Conservation (phyloP, 306 rosid genomes). For the Alnus rubra region DNA sequence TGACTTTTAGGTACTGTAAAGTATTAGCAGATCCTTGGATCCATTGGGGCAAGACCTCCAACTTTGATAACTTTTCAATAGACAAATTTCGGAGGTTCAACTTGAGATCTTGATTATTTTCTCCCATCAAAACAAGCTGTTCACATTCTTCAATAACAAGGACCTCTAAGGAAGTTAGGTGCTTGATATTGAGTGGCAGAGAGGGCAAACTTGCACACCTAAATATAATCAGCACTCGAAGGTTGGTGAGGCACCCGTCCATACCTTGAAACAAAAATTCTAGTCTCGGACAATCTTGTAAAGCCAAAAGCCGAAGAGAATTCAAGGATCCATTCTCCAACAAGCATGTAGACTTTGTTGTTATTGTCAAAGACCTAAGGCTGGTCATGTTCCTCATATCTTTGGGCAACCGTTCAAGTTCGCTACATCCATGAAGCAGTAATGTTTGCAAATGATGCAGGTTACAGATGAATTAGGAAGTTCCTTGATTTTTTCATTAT, state of each 20-base stretch:
- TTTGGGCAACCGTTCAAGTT: conserved; percentile 33
- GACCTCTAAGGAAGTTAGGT: conserved; percentile 23
- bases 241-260: neutral
- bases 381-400: conserved; percentile 20
- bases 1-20: neutral
- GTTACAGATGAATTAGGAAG: conserved; percentile 31
- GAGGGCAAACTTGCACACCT: neutral
- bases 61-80: neutral
- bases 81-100: neutral
- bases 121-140: conserved; percentile 7
- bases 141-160: neutral
- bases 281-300: conserved; percentile 16
- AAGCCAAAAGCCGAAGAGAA: conserved; percentile 15
- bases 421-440: conserved; percentile 8
- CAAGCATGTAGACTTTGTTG: conserved; percentile 17
- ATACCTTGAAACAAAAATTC: conserved; percentile 9
- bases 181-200: conserved; percentile 20
- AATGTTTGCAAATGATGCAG: conserved; percentile 33
- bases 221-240: neutral
- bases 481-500: neutral
- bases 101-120: neutral
- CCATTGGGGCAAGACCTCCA: conserved; percentile 29
- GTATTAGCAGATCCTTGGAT: conserved; percentile 25
- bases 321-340: conserved; percentile 18
- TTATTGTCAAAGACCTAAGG: conserved; percentile 27